phyloP scores from a whole-genome alignment of 768 basidiomycete species.

The Boletus huronensis region DNA sequence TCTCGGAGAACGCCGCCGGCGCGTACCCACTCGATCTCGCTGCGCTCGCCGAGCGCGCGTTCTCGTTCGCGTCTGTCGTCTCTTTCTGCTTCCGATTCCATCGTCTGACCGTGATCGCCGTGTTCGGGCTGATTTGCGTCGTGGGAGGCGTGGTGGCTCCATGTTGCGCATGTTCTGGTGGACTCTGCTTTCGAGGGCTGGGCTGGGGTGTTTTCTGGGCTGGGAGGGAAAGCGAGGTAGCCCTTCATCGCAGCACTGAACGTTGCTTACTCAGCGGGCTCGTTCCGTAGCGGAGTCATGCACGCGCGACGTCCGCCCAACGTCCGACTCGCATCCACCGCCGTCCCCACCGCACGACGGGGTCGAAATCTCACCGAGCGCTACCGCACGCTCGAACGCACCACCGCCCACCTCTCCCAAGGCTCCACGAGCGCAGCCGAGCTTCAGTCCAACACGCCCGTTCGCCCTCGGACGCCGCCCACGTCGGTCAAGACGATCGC shows the following conservation, averaged over 20 bases:
- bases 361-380: conserved; percentile 61
- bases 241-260: no score
- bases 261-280: no score
- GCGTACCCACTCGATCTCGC: conserved; percentile 60
- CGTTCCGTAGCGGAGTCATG: no score
- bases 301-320: no score
- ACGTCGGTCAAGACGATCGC: conserved; percentile 14
- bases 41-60: conserved; percentile 40
- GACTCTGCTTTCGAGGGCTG: background rate
- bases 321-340: conserved; percentile 9
- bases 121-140: background rate
- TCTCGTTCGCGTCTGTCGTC: conserved; percentile 30
- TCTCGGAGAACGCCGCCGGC: conserved; percentile 55
- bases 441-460: background rate
- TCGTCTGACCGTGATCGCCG: background rate
- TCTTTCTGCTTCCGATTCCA: conserved; percentile 21
- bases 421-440: conserved; percentile 4
- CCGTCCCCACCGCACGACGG: conserved; percentile 23
- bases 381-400: conserved; percentile 53
- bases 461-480: background rate
- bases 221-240: conserved; percentile 24
- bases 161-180: background rate
- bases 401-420: conserved; percentile 30
- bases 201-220: background rate
- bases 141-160: background rate